Conservation (phyloP, 495 filamentous ascomycete genomes). For the Podospora pseudoanserina region DNA sequence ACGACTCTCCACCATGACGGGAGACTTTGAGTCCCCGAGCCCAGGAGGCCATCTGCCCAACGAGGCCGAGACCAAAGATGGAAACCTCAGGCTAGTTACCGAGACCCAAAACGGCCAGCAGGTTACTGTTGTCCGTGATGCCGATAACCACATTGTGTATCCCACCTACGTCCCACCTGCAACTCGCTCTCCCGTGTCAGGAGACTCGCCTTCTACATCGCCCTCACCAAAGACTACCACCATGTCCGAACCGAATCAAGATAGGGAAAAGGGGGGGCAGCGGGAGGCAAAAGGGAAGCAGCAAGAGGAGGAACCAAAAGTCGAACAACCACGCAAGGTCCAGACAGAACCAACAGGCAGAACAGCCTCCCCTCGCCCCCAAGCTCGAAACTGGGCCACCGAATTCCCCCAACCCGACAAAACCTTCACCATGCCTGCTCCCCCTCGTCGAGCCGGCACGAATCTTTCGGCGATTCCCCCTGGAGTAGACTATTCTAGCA, state of each 20-base stretch:
- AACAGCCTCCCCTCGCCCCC: not conserved
- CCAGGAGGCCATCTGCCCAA: not conserved
- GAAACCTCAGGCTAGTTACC: conserved; percentile 24
- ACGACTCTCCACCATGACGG: not conserved
- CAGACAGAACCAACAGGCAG: conserved; percentile 8
- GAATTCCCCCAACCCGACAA: not conserved
- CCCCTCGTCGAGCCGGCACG: not conserved
- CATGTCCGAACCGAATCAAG: not conserved
- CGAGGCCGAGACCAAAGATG: conserved; percentile 1
- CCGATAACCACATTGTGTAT: conserved; percentile 33
- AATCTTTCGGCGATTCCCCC: not conserved
- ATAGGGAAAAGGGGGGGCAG: not conserved
- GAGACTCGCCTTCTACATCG: not conserved
- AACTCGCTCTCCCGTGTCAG: conserved; percentile 27
- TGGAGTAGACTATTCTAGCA: not conserved
- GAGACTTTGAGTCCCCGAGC: not conserved
- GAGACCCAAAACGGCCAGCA: conserved; percentile 19
- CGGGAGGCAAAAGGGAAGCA: not conserved
- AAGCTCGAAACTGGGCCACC: not conserved
- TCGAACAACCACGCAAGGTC: conserved; percentile 10
- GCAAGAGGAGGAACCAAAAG: not conserved
- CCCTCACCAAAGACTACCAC: not conserved
- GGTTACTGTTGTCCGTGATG: conserved; percentile 32
- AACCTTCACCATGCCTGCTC: not conserved
- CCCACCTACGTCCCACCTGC: conserved; percentile 38